Base-by-base conservation (phyloP, 345 rosid genomes). In the Adansonia digitata region DNA sequence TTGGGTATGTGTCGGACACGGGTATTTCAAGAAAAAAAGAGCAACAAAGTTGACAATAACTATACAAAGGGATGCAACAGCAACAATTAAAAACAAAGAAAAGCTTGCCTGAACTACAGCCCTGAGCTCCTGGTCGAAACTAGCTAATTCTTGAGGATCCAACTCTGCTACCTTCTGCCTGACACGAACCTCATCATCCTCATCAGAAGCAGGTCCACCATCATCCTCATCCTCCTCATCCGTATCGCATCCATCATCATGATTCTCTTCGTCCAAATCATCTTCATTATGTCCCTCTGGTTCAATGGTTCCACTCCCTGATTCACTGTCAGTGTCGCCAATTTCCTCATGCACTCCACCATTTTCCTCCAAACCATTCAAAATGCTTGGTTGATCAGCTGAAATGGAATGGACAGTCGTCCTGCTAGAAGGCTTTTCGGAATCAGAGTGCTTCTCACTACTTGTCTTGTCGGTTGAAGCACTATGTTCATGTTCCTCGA, bases 71-170 rank as follows among this genome's bases (percentile, higher is more conserved):
- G 26, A 57, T 5, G 7, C 62, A 22, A 13, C 11, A 10, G 18
- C 26, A 17, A 22, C 4, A 5, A 27, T 43, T 26, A 76, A 46
- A 17, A 53, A 42, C 10, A 7, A 80, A 49, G 17, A 1, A 18
- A 59, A 74, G 62, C 88, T 81, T 88, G 82, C 98, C 92, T 95
- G 98, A 83, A 95, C 80, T 51, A 93, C 93, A 79, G 99, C 97
- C 83, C 86, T 85, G 49, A 96, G 87, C 83, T 93, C 98, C 90
- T 83, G 86, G 72, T 92, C 98, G 81, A 96, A 96, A 82, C 81
- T 86, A 0, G 89, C 92, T 63, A 81, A 83, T 84, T 96, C 99
- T 78, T 76, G 82, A 72, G 92, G 98, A 77, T 96, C 95, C 49
- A 88, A 90, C 76, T 89, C 89, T 1, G 94, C 85, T 39, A 85